phyloP scores from a whole-genome alignment of 176 grass and related monocot species.

The Hordeum marinum region DNA sequence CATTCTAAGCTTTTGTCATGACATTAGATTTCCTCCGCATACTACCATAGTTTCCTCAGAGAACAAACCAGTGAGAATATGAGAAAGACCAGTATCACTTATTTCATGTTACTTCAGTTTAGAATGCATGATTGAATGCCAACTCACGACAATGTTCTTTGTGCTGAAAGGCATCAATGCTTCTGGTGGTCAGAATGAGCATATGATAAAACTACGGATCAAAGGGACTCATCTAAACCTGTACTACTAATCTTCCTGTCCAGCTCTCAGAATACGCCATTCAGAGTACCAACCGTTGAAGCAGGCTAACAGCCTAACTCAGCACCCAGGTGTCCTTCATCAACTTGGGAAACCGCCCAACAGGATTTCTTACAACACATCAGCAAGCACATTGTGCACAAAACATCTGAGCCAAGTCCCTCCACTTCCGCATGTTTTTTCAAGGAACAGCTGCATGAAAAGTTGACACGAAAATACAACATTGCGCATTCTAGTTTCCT shows the following conservation, averaged over 20 bases:
- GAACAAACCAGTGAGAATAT: background rate
- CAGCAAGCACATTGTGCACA: constrained; percentile 35
- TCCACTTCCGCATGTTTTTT: background rate
- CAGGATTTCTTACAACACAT: constrained; percentile 38
- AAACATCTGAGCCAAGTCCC: constrained; percentile 5
- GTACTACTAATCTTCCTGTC: background rate
- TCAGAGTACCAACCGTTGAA: background rate
- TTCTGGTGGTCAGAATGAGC: background rate
- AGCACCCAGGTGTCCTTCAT: background rate
- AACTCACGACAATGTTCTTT: background rate
- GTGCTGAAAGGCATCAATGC: background rate
- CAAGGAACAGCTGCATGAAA: background rate
- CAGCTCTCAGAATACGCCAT: background rate
- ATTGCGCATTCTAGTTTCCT: background rate
- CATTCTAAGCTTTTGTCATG: background rate
- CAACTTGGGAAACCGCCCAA: constrained; percentile 33
- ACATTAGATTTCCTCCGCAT: background rate
- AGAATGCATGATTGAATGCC: background rate
- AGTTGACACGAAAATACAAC: background rate
- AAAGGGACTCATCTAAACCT: background rate
- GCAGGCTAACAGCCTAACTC: background rate
- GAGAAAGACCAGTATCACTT: background rate
- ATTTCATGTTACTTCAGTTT: background rate
- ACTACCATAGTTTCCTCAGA: background rate
- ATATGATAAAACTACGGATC: background rate